Percentiles rank a stretch among this genome's conserved stretches.
phyloP scores from a whole-genome alignment of 2,329 filamentous ascomycete species.

The Cadophora sp. region DNA sequence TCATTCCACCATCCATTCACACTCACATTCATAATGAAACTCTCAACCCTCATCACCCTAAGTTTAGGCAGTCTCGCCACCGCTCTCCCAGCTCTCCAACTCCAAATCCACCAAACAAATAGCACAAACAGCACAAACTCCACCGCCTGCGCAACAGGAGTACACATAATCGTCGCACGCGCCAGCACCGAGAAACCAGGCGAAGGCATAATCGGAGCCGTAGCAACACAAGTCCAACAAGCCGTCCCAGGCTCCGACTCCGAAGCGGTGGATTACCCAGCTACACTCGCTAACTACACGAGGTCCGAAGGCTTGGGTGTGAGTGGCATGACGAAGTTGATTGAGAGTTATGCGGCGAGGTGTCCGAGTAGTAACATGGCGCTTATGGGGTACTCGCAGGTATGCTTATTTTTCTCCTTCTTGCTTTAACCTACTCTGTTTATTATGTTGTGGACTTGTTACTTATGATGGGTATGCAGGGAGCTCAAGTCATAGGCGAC shows the following conservation, averaged over 20 bases:
- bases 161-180: constrained; percentile 48
- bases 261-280: constrained; percentile 46
- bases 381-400: constrained; percentile 48
- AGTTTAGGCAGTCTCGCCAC: not conserved
- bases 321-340: constrained; percentile 42
- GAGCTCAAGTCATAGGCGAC: constrained; percentile 41
- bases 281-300: constrained; percentile 41
- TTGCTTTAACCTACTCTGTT: no score
- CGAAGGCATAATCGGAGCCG: constrained; percentile 45
- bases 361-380: constrained; percentile 44
- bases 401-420: constrained; percentile 13
- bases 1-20: not conserved
- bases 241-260: constrained; percentile 45
- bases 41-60: not conserved
- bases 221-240: constrained; percentile 44
- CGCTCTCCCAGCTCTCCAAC: not conserved
- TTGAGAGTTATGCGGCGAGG: constrained; percentile 43
- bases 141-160: constrained; percentile 22
- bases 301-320: constrained; percentile 44
- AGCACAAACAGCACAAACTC: constrained; percentile 8
- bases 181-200: constrained; percentile 46
- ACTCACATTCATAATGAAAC: not conserved
- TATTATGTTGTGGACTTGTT: no score
- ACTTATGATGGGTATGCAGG: constrained; percentile 32
- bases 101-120: constrained; percentile 6